These are phyloP conservation scores for Parathielavia hyrcaniae DNA, from an alignment of 495 filamentous ascomycete species.

Conservation along the genomic window DNA sequence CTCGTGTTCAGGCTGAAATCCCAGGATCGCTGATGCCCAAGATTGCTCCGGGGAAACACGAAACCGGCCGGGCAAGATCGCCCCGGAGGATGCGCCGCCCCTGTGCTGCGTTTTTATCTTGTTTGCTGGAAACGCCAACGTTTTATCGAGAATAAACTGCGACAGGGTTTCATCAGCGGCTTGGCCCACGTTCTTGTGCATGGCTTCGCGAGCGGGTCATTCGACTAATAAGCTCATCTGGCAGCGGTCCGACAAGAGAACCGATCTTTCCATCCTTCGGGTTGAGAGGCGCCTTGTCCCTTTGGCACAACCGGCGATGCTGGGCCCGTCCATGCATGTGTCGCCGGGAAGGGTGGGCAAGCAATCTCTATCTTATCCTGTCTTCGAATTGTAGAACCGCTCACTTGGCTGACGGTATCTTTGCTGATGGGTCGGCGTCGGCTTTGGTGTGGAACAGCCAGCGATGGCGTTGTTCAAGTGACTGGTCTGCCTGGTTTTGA, in stretches of 20 bases:
- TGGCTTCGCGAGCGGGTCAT: background rate
- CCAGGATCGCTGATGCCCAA: conserved; percentile 13
- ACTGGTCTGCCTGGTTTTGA: background rate
- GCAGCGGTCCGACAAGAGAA: conserved; percentile 5
- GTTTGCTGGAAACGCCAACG: conserved; percentile 1
- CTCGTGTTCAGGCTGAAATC: conserved; percentile 21
- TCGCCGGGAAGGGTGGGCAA: conserved; percentile 1
- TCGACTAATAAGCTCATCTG: background rate
- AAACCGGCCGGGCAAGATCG: background rate
- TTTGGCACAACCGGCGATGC: background rate
- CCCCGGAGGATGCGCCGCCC: background rate
- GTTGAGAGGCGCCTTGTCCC: background rate
- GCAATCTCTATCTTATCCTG: background rate
- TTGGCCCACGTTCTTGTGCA: background rate
- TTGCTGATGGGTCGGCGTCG: background rate
- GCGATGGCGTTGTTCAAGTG: background rate
- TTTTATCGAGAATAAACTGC: conserved; percentile 6
- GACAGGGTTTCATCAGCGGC: background rate
- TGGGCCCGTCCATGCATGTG: background rate
- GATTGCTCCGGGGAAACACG: conserved; percentile 16
- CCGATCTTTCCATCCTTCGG: background rate
- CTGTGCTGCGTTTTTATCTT: conserved; percentile 1
- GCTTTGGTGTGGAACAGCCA: background rate
- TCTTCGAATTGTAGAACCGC: background rate
- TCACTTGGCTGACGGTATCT: conserved; percentile 4